A percentile compares a stretch with the other conserved stretches of the same genome.
Evolutionary conservation across 1,139 yeast genomes (phyloP).

Genomic region (Oligophagozyma castellii): DNA sequence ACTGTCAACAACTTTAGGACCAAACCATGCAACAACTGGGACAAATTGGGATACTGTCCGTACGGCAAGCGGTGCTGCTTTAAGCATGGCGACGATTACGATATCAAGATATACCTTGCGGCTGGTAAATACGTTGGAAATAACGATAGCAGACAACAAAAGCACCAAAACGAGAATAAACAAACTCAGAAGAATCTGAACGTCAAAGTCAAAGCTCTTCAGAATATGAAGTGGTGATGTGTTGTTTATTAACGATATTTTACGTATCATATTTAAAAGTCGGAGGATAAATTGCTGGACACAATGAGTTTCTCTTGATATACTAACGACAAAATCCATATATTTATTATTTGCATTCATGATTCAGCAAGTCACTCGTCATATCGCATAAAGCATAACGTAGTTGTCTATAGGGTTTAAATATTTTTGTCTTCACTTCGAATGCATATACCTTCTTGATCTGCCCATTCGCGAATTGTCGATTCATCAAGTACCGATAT

Average conservation of each 20-base stretch:
- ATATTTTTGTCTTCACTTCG: conserved; percentile 6
- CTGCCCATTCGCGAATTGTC: conserved; percentile 23
- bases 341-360: neutral
- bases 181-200: conserved; percentile 1
- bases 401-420: conserved; percentile 1
- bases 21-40: conserved; percentile 84
- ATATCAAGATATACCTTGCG: conserved; percentile 18
- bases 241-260: neutral
- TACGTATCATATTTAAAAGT: neutral
- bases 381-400: neutral
- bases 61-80: conserved; percentile 89
- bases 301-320: neutral
- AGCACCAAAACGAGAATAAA: conserved; percentile 1
- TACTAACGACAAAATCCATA: neutral
- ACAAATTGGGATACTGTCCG: conserved; percentile 67
- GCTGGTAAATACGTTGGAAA: conserved; percentile 1
- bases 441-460: conserved; percentile 18
- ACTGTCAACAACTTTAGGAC: conserved; percentile 84
- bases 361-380: neutral
- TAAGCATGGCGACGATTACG: conserved; percentile 47
- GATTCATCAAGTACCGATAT: conserved; percentile 17
- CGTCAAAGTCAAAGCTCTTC: conserved; percentile 1
- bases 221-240: conserved; percentile 3
- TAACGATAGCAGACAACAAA: neutral
- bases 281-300: neutral